Evolutionary conservation across 2,329 filamentous ascomycete genomes (phyloP), one percentile per base, ranked within the genome.

Genomic region (Cladosporium sp.): DNA sequence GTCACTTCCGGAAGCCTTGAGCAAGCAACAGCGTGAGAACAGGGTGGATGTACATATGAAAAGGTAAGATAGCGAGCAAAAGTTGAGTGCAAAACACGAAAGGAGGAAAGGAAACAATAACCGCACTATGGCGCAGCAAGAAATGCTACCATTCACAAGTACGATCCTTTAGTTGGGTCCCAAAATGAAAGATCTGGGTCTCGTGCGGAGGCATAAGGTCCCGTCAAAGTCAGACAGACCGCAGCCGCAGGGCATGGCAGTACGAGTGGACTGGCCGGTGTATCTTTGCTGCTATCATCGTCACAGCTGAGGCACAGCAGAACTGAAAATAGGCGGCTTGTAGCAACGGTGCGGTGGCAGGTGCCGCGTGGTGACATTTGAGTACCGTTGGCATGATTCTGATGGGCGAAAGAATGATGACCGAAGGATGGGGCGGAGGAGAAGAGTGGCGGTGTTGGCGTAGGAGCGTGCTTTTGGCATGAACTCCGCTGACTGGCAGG

Each of bases 101-200:
- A 42, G 9, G 16, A 19, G 33, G 37, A 22, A 43, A 34, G 37
- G 7, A 50, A 43, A 37, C 18, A 18, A 50, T 31, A 6, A 19
- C 13, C 31, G 43, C 48, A 18, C 38, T 8, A 50, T n/a, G 28
- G 48, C 48, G 48, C 48, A 50, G 40, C 13, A 19, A 33, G 28
- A 22, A 22, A 28, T 35, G 40, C 40, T 50, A 49, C 46, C 46
- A 33, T 38, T 49, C 43, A 40, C 48, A 43, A 43, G 48, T 18
- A 31, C 22, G 38, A 43, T 31, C 48, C 40, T 38, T 38, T 14
- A 10, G n/a, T 5, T 28, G 22, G 7, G 7, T 7, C 22, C 7
- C 22, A 7, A 28, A 3, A 1, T 28, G 5, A 28, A 28, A 28
- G 5, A 28, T 28, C 5, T 14, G 18, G 11, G 40, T 50, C 18